Evolutionary conservation across 2,329 filamentous ascomycete genomes (phyloP), one percentile per base, ranked within the genome.

Genomic region (Claviceps purpurea): DNA sequence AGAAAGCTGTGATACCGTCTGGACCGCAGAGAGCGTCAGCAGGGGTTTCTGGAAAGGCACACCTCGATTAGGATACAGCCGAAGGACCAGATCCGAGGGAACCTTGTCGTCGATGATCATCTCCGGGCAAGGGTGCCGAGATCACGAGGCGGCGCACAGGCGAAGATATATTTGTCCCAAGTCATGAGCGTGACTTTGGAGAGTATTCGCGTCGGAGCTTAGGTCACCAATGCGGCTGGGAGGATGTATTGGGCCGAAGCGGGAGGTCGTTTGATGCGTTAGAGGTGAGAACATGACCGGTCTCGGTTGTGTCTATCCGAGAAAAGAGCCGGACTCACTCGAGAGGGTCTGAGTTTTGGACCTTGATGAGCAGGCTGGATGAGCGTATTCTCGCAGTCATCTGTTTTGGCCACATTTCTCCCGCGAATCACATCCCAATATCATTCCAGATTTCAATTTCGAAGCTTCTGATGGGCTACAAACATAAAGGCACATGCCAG

Each of bases 1-100:
- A n/a, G n/a, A n/a, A n/a, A n/a, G n/a, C n/a, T n/a, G n/a, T n/a
- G n/a, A n/a, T n/a, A n/a, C n/a, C n/a, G n/a, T n/a, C n/a, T n/a
- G n/a, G n/a, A n/a, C n/a, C n/a, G n/a, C n/a, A n/a, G n/a, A n/a
- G n/a, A n/a, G n/a, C n/a, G n/a, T n/a, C n/a, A n/a, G n/a, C n/a
- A n/a, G n/a, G n/a, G n/a, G n/a, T n/a, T n/a, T n/a, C n/a, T n/a
- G n/a, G n/a, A n/a, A n/a, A n/a, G n/a, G n/a, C n/a, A n/a, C n/a
- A n/a, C n/a, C n/a, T n/a, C n/a, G n/a, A n/a, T n/a, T n/a, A n/a
- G n/a, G n/a, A n/a, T 24, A 24, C 65, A 68, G 0, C 59, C 65
- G 3, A 68, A 60, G 30, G 65, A 63, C 64, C 66, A 68, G 0
- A 67, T 43, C 65, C 60, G 1, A 60, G 13, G 0, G n/a, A 13